Percentiles rank a stretch among this genome's conserved stretches.
phyloP scores from a whole-genome alignment of 768 basidiomycete species.

The Epithele typhae region DNA sequence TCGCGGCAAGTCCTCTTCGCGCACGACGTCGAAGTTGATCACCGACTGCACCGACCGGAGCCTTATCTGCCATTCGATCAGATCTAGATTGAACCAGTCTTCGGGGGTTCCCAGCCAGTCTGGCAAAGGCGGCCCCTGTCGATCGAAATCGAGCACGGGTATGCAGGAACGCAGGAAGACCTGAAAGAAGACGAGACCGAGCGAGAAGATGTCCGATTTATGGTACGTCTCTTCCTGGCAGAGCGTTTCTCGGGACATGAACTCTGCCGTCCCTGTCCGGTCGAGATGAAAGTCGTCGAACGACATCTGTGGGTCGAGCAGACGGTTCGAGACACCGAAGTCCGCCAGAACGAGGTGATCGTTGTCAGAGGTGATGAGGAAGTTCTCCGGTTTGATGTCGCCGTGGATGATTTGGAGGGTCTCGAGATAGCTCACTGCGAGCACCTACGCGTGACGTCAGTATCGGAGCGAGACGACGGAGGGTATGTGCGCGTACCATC shows the following conservation, averaged over 20 bases:
- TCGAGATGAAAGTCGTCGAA: neutral
- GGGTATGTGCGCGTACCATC: slow-evolving; percentile 7
- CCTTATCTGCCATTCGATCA: no score
- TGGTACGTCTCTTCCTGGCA: slow-evolving; percentile 25
- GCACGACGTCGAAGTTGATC: no score
- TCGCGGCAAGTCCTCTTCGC: no score
- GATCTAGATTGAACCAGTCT: no score
- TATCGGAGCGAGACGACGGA: no score
- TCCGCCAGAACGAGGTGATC: slow-evolving; percentile 18
- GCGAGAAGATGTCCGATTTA: slow-evolving; percentile 41
- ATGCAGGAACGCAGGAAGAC: slow-evolving; percentile 17
- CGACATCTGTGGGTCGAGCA: slow-evolving; percentile 1
- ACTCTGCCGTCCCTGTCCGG: slow-evolving; percentile 32
- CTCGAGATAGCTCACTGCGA: slow-evolving; percentile 2
- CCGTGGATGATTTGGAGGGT: slow-evolving; percentile 7
- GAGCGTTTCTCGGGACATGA: slow-evolving; percentile 43
- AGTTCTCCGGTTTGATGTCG: slow-evolving; percentile 19
- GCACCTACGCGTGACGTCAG: no score
- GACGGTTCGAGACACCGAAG: slow-evolving; percentile 8
- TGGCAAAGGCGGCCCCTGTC: no score
- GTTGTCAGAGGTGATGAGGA: slow-evolving; percentile 6
- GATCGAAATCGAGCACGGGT: slow-evolving; percentile 9
- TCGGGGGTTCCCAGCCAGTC: no score
- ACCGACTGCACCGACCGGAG: no score
- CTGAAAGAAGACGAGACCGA: slow-evolving; percentile 45